Base-by-base conservation (phyloP, 2,329 filamentous ascomycete species). In the Lasiodiplodia citricola region DNA sequence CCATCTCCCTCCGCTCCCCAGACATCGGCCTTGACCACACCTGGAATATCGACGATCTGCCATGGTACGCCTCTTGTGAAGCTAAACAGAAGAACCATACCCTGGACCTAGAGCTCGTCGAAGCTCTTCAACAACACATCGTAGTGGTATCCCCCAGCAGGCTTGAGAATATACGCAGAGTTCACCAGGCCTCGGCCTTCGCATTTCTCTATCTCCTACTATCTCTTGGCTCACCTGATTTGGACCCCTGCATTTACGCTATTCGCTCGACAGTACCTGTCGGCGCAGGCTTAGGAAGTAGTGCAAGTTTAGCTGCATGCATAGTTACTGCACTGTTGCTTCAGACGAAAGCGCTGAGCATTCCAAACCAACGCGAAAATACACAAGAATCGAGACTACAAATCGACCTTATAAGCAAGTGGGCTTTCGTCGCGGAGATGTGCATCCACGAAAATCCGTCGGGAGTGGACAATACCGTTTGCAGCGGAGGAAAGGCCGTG, bases 371-470 rank as follows among this genome's bases (percentile, higher is more conserved):
- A 0, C 95, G 97, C 75, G 95, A 98, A 79, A 92, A 93, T 4
- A 82, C 89, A 0, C 90, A 93, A 67, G 96, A 99, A 81, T 93
- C 93, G n/a, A 90, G 92, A 70, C 81, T 94, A 52, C 95, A 98
- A 78, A 87, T 98, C 37, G 94, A 98, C 82, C 90, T 94, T 71
- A 97, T 99, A 82, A 99, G 98, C 80, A 88, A 92, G 70, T 99
- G 96, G 96, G 94, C 96, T 0, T 98, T 97, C 80, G 96, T 99
- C 0, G 92, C 92, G 28, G 96, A 99, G 79, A 92, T 98, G 89
- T 96, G 94, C 81, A 97, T 98, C 71, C 96, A 99, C 77, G 96
- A 95, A 47, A 97, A 97, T 76, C 96, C 96, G 0, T 97, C 93
- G 0, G 96, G 96, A 0, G 93, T 99, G 54, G 96, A 99, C 81